Evolutionary conservation across 2,329 filamentous ascomycete species (phyloP).

Genomic region (Xylaria sp.): DNA sequence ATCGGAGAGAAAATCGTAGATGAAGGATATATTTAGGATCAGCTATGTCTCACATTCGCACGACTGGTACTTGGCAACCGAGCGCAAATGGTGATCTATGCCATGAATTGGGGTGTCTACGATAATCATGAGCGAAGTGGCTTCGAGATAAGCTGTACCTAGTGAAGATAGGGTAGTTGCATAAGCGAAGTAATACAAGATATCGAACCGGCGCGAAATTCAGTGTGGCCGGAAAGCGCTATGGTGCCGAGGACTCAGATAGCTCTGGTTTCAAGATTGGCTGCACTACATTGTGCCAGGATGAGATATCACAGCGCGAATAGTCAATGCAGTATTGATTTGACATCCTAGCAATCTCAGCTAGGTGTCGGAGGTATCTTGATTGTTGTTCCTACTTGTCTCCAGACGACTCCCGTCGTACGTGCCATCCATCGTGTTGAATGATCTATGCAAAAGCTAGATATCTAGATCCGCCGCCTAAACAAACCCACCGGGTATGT

Average conservation of each 20-base stretch:
- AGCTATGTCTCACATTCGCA: neutral
- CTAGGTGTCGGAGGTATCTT: slow-evolving; percentile 34
- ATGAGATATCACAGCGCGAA: neutral
- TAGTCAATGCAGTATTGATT: neutral
- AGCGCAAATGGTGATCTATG: neutral
- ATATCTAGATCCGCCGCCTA: slow-evolving; percentile 36
- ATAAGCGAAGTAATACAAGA: slow-evolving; percentile 3
- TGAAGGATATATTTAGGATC: neutral
- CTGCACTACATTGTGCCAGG: neutral
- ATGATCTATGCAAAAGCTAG: slow-evolving; percentile 38
- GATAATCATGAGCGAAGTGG: neutral
- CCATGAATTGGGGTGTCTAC: neutral
- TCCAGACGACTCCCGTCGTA: slow-evolving; percentile 19
- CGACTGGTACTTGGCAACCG: too few species aligned
- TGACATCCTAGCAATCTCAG: slow-evolving; percentile 25
- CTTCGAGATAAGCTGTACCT: neutral
- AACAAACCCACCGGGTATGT: slow-evolving; percentile 47
- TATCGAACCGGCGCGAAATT: neutral
- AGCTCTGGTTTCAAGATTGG: neutral
- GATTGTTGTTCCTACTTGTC: slow-evolving; percentile 25
- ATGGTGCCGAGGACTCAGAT: neutral
- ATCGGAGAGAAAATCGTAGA: neutral
- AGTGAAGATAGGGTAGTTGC: neutral
- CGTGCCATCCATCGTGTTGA: slow-evolving; percentile 38
- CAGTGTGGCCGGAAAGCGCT: neutral